phyloP scores from a whole-genome alignment of 495 filamentous ascomycete species.

The Neurospora sp. region DNA sequence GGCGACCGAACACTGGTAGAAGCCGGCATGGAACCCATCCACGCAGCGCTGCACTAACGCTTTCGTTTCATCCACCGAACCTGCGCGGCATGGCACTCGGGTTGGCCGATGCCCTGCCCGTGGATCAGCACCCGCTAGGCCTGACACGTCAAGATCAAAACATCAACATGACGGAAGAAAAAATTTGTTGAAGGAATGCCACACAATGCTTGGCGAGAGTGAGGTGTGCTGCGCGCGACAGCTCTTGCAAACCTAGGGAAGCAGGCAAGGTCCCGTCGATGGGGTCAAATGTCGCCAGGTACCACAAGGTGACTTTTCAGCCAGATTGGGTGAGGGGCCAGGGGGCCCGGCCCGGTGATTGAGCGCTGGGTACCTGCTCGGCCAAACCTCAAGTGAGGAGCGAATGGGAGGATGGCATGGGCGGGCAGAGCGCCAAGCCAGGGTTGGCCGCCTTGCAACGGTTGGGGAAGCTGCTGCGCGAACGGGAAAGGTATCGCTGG shows the following conservation, averaged over 20 bases:
- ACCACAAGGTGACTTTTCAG: not conserved
- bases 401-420: not conserved
- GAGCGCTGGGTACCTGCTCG: not conserved
- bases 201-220: not conserved
- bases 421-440: slow-evolving; percentile 11
- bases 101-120: not conserved
- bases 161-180: not conserved
- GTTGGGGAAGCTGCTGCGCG: slow-evolving; percentile 12
- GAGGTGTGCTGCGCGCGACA: not conserved
- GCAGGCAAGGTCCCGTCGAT: not conserved
- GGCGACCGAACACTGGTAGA: not conserved
- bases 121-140: not conserved
- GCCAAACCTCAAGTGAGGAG: not conserved
- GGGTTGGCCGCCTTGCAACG: not conserved
- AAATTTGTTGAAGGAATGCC: not conserved
- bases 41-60: not conserved
- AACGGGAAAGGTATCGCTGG: slow-evolving; percentile 17
- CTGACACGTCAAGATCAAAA: not conserved
- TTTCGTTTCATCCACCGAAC: not conserved
- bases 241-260: not conserved
- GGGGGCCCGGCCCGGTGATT: no score
- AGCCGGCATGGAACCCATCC: not conserved
- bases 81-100: not conserved
- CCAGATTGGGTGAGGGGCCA: not conserved
- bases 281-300: not conserved